Base-by-base conservation (phyloP, 176 grass and related monocot genomes). In the Chloris gayana region DNA sequence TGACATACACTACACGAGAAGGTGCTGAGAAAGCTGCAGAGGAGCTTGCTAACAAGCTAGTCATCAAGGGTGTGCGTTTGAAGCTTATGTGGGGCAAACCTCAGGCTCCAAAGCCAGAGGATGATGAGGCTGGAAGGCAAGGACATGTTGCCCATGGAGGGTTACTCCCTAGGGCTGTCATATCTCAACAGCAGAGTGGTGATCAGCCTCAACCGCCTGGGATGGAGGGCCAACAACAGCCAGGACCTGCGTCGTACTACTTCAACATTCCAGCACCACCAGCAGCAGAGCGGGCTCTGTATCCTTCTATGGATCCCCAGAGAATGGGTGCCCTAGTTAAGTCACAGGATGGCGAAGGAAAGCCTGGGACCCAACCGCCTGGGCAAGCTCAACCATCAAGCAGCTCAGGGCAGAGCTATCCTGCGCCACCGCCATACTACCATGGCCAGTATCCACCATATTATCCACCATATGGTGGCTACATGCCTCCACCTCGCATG, bases 71-170 rank as follows among this genome's bases (percentile, higher is more conserved):
- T 14, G 57, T 99, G 71, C 90, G 90, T 33, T 73, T 99, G 74
- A 95, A 99, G 88, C 88, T 99, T 70, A 99, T 99, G 96, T 99
- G 96, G 96, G 96, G 93, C 18, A 89, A 80, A 50, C 93, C 96
- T 47, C 96, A 93, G 50, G 92, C 92, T 15, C 84, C 88, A 84
- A 99, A 88, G 32, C 80, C 73, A 50, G 90, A 89, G 41, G 91
- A 87, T 9, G 89, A 94, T 21, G 95, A 93, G 19, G 76, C 84
- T 56, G 88, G 39, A 11, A 88, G 76, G 64, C 90, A 88, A 84
- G 95, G 92, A 30, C 86, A 86, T 82, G 84, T 93, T 37, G 44
- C 84, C 32, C 96, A 95, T 10, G 87, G 92, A 79, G 96, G 96
- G 57, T 39, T 95, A 86, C 92, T 99, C 58, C 92, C 96, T 37